Conservation (phyloP, 2,329 filamentous ascomycete genomes). For the Karstenula rhodostoma region DNA sequence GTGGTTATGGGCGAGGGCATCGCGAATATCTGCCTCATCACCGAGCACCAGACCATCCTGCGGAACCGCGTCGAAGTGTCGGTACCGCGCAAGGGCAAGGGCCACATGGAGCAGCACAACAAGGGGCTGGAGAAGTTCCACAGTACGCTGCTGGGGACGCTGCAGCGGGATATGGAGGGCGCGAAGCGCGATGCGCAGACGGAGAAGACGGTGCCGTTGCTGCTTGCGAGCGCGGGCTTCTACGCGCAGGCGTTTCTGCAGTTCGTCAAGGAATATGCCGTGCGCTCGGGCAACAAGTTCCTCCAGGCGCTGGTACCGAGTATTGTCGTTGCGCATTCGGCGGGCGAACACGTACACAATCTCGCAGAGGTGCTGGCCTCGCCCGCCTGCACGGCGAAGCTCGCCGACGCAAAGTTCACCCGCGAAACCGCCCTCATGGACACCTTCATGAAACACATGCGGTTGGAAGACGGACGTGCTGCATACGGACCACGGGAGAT, state of each 20-base stretch:
- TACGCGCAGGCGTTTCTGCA: slow-evolving; percentile 81
- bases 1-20: slow-evolving; percentile 92
- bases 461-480: slow-evolving; percentile 84
- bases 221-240: slow-evolving; percentile 91
- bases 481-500: slow-evolving; percentile 91
- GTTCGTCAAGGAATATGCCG: slow-evolving; percentile 70
- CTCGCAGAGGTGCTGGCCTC: slow-evolving; percentile 87
- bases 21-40: slow-evolving; percentile 84
- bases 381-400: slow-evolving; percentile 76
- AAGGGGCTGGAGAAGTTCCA: slow-evolving; percentile 81
- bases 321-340: slow-evolving; percentile 79
- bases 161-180: slow-evolving; percentile 82
- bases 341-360: slow-evolving; percentile 85
- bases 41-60: slow-evolving; percentile 78
- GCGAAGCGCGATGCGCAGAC: slow-evolving; percentile 17
- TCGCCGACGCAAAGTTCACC: slow-evolving; percentile 88
- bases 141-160: slow-evolving; percentile 75
- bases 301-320: slow-evolving; percentile 70
- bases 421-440: slow-evolving; percentile 87
- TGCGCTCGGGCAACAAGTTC: slow-evolving; percentile 75
- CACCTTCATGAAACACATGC: slow-evolving; percentile 77
- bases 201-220: slow-evolving; percentile 63
- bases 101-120: slow-evolving; percentile 68
- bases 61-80: slow-evolving; percentile 73
- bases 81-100: slow-evolving; percentile 73